These are phyloP conservation scores for Stephanodiscus triporus DNA, from an alignment of 108 stramenopile species.

Conservation along the genomic window DNA sequence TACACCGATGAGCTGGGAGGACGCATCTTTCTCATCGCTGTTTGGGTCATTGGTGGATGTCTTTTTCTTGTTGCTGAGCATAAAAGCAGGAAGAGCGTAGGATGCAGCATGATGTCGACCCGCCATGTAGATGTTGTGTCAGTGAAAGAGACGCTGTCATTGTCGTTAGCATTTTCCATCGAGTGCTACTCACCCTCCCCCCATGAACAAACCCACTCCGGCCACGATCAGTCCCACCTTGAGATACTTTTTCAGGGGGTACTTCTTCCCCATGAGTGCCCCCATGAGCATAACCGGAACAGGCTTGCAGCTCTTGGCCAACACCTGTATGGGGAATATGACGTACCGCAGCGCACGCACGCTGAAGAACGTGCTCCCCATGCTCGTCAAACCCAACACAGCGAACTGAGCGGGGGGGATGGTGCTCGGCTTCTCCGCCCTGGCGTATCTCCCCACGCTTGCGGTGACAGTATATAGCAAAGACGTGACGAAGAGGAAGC, in stretches of 20 bases:
- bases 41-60: slow-evolving; percentile 37
- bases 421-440: slow-evolving; percentile 91
- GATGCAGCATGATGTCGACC: background rate
- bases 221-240: slow-evolving; percentile 92
- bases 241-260: slow-evolving; percentile 91
- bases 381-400: slow-evolving; percentile 91
- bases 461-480: slow-evolving; percentile 90
- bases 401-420: slow-evolving; percentile 92
- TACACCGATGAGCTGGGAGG: slow-evolving; percentile 85
- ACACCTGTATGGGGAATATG: slow-evolving; percentile 96
- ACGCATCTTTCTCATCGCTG: slow-evolving; percentile 57
- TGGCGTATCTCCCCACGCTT: slow-evolving; percentile 81
- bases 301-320: slow-evolving; percentile 98
- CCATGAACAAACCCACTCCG: slow-evolving; percentile 97
- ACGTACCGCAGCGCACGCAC: slow-evolving; percentile 93
- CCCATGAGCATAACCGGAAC: slow-evolving; percentile 99
- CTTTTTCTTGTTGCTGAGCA: slow-evolving; percentile 21
- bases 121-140: background rate
- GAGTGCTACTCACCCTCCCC: slow-evolving; percentile 64
- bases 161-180: background rate
- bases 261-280: slow-evolving; percentile 93
- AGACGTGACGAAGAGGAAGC: slow-evolving; percentile 95
- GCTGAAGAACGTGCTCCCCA: slow-evolving; percentile 96
- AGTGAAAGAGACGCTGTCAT: slow-evolving; percentile 10
- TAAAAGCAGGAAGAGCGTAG: background rate